Evolutionary conservation across 164 flowering plant genomes (phyloP).

Genomic region (Sedum album): DNA sequence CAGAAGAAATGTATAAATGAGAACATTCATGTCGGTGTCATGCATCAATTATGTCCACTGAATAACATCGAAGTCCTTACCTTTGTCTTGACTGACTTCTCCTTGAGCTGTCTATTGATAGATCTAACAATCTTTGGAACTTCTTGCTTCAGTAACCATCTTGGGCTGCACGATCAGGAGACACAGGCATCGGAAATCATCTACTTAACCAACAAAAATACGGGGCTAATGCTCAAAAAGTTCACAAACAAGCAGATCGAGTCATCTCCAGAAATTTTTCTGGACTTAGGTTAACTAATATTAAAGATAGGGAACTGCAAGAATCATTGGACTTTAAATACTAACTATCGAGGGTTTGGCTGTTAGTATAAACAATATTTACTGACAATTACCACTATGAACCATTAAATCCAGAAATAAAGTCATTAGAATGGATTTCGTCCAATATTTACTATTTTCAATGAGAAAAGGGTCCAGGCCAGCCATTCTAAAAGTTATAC

Average conservation of each 20-base stretch:
- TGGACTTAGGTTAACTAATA: not conserved
- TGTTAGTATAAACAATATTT: not conserved
- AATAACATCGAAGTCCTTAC: conserved; percentile 22
- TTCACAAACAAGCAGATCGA: not conserved
- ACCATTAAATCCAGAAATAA: not conserved
- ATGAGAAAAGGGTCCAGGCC: not conserved
- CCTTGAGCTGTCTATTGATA: conserved; percentile 80
- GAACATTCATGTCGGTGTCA: not conserved
- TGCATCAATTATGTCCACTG: not conserved
- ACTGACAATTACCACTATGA: not conserved
- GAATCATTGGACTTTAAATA: not conserved
- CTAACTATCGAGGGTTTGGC: not conserved
- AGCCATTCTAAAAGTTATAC: not conserved
- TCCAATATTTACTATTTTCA: not conserved
- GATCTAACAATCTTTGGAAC: conserved; percentile 94
- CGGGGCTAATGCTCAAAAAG: not conserved
- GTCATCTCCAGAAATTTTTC: not conserved
- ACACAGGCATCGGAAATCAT: not conserved
- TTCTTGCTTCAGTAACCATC: conserved; percentile 90
- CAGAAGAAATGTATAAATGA: not conserved
- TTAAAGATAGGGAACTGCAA: not conserved
- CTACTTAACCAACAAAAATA: not conserved
- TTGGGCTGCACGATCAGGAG: conserved; percentile 55
- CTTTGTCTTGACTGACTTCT: conserved; percentile 94
- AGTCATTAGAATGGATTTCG: not conserved